Evolutionary conservation across 2,329 filamentous ascomycete genomes (phyloP), one percentile per base, ranked within the genome.

Genomic region (Blastomyces parvus): DNA sequence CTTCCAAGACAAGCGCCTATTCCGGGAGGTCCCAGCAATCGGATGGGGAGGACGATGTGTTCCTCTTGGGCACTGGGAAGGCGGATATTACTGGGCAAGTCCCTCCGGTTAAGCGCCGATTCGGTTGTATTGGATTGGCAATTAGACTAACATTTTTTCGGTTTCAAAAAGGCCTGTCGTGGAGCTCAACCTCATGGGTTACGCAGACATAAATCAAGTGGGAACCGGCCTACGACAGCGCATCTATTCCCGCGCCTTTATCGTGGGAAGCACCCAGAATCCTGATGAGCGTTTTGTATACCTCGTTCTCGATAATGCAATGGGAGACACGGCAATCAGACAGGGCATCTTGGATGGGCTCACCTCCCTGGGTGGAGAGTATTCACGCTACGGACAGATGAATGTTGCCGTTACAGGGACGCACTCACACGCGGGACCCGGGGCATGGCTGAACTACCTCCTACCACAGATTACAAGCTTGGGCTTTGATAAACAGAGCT

Each of bases 391-490:
- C 75, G 84, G 82, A 57, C 84, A 89, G 70, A 83, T 89, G 69
- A 97, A 96, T 71, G 78, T 97, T 44, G 93, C 93, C 42, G 84
- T 97, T 27, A 96, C 91, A 0, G 93, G 92, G 62, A 97, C 93
- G 0, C 93, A 97, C 74, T 94, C 90, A 33, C 93, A 97, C 77
- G 88, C 91, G 30, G 93, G 92, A 0, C 92, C 93, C 0, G 93
- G 89, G 1, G 93, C 89, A 6, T 97, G 91, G 91, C 81, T 95
- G 73, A 97, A 97, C 76, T 97, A 97, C 72, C 82, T 97, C 11
- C 81, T 97, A 6, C 93, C 92, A 8, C 92, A 97, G 72, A 88
- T 97, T 67, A 94, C 93, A 0, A 92, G 87, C 70, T 83, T 88
- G 64, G 93, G 93, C 0, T 97, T 96, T 69, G 84, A 91, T 75